phyloP scores from a whole-genome alignment of 2,329 filamentous ascomycete genomes.

The Xenoacremonium recifei region DNA sequence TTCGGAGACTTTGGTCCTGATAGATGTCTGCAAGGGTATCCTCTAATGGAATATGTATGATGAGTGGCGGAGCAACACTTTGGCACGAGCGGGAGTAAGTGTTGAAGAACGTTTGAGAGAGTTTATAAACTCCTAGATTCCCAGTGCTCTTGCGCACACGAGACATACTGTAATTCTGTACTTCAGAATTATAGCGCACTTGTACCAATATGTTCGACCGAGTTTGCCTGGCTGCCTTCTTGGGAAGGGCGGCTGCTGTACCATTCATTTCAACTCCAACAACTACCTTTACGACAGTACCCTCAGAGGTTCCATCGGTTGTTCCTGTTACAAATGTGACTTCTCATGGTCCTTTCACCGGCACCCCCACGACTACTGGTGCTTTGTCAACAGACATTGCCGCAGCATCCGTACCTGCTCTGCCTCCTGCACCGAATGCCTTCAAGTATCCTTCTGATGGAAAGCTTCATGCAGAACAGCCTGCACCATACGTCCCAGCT shows the following conservation, averaged over 20 bases:
- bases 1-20: no score
- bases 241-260: background rate
- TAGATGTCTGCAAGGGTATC: no score
- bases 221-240: background rate
- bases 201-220: no score
- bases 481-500: slow-evolving; percentile 69
- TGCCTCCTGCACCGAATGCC: slow-evolving; percentile 59
- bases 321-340: slow-evolving; percentile 53
- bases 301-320: background rate
- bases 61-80: no score
- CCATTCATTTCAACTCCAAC: background rate
- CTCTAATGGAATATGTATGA: no score
- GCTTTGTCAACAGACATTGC: slow-evolving; percentile 60
- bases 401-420: slow-evolving; percentile 55
- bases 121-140: no score
- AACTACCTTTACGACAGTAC: background rate
- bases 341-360: slow-evolving; percentile 67
- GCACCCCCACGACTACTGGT: slow-evolving; percentile 65
- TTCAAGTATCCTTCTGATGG: slow-evolving; percentile 73
- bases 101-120: no score
- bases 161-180: no score
- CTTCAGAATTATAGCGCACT: no score
- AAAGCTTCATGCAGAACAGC: slow-evolving; percentile 62
- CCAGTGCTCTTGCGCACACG: no score
- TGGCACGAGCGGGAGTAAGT: no score